phyloP scores from a whole-genome alignment of 106 monocot genomes.

The Apostasia ramifera region DNA sequence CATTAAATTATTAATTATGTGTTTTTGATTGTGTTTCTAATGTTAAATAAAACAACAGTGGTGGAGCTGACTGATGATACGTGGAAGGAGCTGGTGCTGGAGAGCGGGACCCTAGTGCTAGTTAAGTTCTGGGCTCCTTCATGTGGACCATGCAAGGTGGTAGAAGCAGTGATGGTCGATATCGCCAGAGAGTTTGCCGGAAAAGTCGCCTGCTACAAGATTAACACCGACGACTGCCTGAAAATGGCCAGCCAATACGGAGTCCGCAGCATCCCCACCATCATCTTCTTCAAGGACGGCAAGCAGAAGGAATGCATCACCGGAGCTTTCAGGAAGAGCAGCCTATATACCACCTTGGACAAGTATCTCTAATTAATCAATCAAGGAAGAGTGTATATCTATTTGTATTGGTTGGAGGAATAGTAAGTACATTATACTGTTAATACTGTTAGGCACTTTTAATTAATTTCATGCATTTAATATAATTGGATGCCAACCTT shows the following conservation, averaged over 20 bases:
- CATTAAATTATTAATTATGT: neutral
- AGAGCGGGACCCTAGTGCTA: constrained; percentile 25
- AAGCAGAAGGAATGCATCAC: constrained; percentile 57
- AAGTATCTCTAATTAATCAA: constrained; percentile 23
- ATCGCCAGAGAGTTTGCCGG: constrained; percentile 48
- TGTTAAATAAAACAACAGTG: constrained; percentile 13
- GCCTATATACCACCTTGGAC: constrained; percentile 27
- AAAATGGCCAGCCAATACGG: constrained; percentile 46
- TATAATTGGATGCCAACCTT: no score
- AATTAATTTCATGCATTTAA: no score
- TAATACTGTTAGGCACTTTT: no score
- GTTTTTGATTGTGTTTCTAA: neutral
- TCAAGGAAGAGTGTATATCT: no score
- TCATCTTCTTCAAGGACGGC: constrained; percentile 54
- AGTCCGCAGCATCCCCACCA: constrained; percentile 62
- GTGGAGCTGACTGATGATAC: constrained; percentile 26
- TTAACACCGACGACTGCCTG: constrained; percentile 63
- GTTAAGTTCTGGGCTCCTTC: constrained; percentile 77
- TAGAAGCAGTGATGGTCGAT: constrained; percentile 44
- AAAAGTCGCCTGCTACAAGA: constrained; percentile 48
- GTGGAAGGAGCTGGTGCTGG: constrained; percentile 30
- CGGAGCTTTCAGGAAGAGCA: constrained; percentile 50
- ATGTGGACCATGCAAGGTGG: constrained; percentile 69
- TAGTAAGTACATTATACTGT: no score
- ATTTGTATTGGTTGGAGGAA: no score